Percentiles rank a stretch among this genome's conserved stretches.
These are phyloP conservation scores for Penicillium steckii DNA, from an alignment of 495 filamentous ascomycete species.

Conservation along the genomic window DNA sequence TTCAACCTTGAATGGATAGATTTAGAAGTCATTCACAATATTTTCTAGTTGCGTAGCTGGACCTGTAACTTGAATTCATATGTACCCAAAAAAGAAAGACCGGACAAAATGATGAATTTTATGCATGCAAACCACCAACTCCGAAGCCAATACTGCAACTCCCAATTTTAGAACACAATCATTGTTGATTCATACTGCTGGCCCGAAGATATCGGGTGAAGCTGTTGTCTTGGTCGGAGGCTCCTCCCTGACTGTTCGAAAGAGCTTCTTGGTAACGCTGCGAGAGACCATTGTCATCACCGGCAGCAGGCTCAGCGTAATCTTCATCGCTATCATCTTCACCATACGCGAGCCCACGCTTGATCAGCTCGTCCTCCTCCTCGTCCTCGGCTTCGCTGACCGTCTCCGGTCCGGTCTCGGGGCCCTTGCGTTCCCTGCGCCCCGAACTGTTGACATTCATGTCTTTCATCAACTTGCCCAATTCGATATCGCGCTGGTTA, in stretches of 20 bases:
- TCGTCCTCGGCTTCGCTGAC: conserved; percentile 53
- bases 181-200: conserved; percentile 35
- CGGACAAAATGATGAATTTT: neutral
- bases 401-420: conserved; percentile 39
- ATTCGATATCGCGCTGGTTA: conserved; percentile 69
- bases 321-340: conserved; percentile 40
- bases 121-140: neutral
- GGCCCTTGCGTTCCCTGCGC: conserved; percentile 23
- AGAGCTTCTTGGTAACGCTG: conserved; percentile 48
- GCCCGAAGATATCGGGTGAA: conserved; percentile 49
- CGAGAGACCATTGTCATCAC: conserved; percentile 40
- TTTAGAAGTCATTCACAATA: neutral
- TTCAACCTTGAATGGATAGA: neutral
- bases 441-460: conserved; percentile 70
- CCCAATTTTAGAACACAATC: conserved; percentile 4
- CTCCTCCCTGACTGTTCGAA: conserved; percentile 23
- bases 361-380: conserved; percentile 34
- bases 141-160: conserved; percentile 10
- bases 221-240: conserved; percentile 44
- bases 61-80: neutral
- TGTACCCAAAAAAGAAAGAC: neutral
- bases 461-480: conserved; percentile 91
- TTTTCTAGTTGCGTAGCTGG: neutral
- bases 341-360: conserved; percentile 28
- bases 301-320: conserved; percentile 29